These are phyloP conservation scores for Backusella westeae DNA, from an alignment of 192 early-diverging fungal genomes.

Conservation along the genomic window DNA sequence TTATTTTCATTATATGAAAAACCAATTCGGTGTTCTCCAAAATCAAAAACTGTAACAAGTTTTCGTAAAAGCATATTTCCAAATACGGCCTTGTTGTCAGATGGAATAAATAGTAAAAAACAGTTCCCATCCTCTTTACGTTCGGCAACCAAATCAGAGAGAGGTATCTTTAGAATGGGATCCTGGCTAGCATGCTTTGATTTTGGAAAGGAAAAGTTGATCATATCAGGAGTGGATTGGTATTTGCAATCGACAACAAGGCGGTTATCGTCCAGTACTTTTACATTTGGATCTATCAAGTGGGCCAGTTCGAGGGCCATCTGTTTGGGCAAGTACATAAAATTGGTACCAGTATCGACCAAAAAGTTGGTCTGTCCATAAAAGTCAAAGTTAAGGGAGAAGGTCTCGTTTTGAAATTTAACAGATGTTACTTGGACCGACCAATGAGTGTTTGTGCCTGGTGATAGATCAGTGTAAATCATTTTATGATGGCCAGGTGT, in stretches of 20 bases:
- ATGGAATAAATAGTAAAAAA: constrained; percentile 11
- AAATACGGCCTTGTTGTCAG: not conserved
- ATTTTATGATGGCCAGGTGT: not conserved
- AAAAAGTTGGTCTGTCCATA: not conserved
- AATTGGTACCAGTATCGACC: constrained; percentile 26
- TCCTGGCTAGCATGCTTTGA: not conserved
- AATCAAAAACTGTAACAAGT: constrained; percentile 26
- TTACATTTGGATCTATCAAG: not conserved
- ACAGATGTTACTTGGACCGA: constrained; percentile 3
- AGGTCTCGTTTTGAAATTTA: constrained; percentile 16
- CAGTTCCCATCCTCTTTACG: not conserved
- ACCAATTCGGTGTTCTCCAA: constrained; percentile 25
- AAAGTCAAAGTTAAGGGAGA: constrained; percentile 5
- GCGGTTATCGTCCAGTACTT: not conserved
- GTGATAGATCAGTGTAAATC: constrained; percentile 10
- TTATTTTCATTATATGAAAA: constrained; percentile 5
- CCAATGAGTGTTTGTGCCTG: constrained; percentile 8
- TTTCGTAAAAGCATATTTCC: constrained; percentile 25
- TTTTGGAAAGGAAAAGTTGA: constrained; percentile 12
- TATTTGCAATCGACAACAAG: constrained; percentile 16
- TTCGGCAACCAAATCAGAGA: constrained; percentile 9
- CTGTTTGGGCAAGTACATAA: constrained; percentile 18
- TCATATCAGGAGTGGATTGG: not conserved
- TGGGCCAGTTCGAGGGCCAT: constrained; percentile 15
- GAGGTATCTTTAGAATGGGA: not conserved